Evolutionary conservation across 768 basidiomycete species (phyloP), one percentile per base, ranked within the genome.

Genomic region (Suillus ampliporus): DNA sequence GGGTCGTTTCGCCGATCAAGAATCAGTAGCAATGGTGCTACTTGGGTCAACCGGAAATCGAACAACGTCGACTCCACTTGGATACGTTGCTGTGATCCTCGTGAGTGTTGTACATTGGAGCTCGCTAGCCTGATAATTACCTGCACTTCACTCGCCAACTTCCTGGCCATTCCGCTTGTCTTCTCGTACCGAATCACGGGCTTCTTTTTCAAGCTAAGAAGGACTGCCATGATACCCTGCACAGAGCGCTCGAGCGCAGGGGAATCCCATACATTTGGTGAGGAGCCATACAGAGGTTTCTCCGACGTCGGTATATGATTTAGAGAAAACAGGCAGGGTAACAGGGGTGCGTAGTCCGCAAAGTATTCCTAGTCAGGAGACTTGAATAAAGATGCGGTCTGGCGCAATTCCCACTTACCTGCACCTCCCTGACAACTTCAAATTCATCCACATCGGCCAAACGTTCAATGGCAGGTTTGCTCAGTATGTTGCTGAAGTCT

Each of bases 401-500:
- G 5, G 4, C 9, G 57, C 6, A 61, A 28, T 26, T 46, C 23
- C 58, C 37, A 66, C 83, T 63, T 70, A 96, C 96, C 86, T 99
- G 97, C 2, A 99, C 92, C 79, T 99, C 97, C 60, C 89, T 87
- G 15, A 99, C 97, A 19, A 98, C 91, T 76, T 99, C 97, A 66
- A 93, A 94, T 75, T 97, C 94, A 73, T 99, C 97, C 21, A 90
- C 92, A 69, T 94, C 90, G 0, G 97, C 97, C 57, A 99, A 82
- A 11, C 93, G 85, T 76, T 99, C 97, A 54, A 99, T 98, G 31
- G 90, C 85, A 5, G 84, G 82, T 80, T 99, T 99, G 65, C 85
- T 93, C 65, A 99, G 76, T 44, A 92, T 87, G 70, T 95, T 99
- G 79, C 95, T 98, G 74, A 99, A 99, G 78, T 97, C 97, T 99